These are phyloP conservation scores for Diutina catenulata DNA, from an alignment of 1,139 yeast species.

Conservation along the genomic window DNA sequence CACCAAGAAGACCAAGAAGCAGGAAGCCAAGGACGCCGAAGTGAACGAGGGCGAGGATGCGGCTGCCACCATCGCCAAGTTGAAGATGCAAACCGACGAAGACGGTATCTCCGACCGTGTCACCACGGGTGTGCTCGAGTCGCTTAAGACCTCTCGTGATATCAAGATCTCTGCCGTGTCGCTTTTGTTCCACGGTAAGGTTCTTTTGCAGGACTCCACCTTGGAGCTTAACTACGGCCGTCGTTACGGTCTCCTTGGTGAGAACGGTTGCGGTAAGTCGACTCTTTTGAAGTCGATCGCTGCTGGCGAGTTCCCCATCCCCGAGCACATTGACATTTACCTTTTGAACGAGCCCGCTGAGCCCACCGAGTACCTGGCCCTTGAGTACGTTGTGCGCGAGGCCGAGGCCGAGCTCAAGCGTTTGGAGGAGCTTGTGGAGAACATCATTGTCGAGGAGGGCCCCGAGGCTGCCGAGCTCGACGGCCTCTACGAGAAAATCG, in stretches of 20 bases:
- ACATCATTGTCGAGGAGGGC: slow-evolving; percentile 79
- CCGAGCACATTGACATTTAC: slow-evolving; percentile 83
- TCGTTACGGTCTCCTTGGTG: slow-evolving; percentile 93
- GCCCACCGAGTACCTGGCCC: slow-evolving; percentile 81
- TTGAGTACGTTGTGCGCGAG: slow-evolving; percentile 94
- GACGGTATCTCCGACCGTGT: slow-evolving; percentile 95
- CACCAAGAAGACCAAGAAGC: slow-evolving; percentile 50
- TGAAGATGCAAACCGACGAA: slow-evolving; percentile 87
- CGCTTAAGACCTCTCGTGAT: slow-evolving; percentile 86
- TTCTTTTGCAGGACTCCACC: slow-evolving; percentile 80
- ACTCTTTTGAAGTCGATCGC: slow-evolving; percentile 88
- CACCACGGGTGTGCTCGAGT: slow-evolving; percentile 91
- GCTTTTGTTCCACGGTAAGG: slow-evolving; percentile 94
- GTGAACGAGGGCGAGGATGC: slow-evolving; percentile 51
- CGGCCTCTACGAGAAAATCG: slow-evolving; percentile 88
- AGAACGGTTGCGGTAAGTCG: slow-evolving; percentile 98
- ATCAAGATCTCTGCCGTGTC: slow-evolving; percentile 84
- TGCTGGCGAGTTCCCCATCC: slow-evolving; percentile 92
- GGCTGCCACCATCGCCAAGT: slow-evolving; percentile 68
- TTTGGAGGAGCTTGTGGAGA: slow-evolving; percentile 86
- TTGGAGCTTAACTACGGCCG: slow-evolving; percentile 94
- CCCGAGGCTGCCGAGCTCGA: slow-evolving; percentile 86
- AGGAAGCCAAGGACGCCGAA: slow-evolving; percentile 44
- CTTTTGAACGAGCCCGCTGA: slow-evolving; percentile 96
- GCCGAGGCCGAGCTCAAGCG: slow-evolving; percentile 89